Base-by-base conservation (phyloP, 192 early-diverging fungal species). In the Gigaspora rosea region DNA sequence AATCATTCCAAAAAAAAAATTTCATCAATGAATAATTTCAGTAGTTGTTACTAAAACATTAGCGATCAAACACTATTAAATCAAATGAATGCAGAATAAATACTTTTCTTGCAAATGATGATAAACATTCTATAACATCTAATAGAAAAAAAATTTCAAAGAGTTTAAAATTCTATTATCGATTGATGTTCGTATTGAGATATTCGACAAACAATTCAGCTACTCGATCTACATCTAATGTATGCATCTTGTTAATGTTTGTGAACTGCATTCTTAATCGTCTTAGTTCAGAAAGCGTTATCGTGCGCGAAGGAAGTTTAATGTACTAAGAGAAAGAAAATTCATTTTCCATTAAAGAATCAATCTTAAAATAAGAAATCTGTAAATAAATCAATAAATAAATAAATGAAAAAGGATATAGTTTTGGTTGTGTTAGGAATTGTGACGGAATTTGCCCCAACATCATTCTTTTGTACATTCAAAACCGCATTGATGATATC, bases 121-220 rank as follows among this genome's bases (percentile, higher is more conserved):
- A 27, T 27, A 27, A 27, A 27, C 41, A 41, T 41, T 7, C 7
- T 41, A 41, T 41, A 41, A 41, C 41, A 41, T 41, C 7, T 41
- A 41, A 2, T 41, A 41, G 27, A 27, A 27, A 41, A 41, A 41
- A 41, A 3, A 41, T 41, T 41, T 35, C 32, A 5, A 13, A 27
- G 1, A 27, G 27, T 27, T 27, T 27, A 27, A 27, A 27, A 27
- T 27, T 27, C 27, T 27, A 27, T 47, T 85, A 80, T 5, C 20
- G 52, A 41, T 82, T 82, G 33, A 97, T 76, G 80, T 94, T 98
- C 32, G 92, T 93, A 77, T 95, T 98, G 67, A 99, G 79, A 80
- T 96, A 98, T 52, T 96, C 92, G 27, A 93, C 94, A 93, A 99
- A 98, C 33, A 89, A 84, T 49, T 94, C 90, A 0, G 90, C 90